A percentile compares a stretch with the other conserved stretches of the same genome.
These are phyloP conservation scores for Backusella sp. DNA, from an alignment of 192 early-diverging fungal species.

Conservation along the genomic window DNA sequence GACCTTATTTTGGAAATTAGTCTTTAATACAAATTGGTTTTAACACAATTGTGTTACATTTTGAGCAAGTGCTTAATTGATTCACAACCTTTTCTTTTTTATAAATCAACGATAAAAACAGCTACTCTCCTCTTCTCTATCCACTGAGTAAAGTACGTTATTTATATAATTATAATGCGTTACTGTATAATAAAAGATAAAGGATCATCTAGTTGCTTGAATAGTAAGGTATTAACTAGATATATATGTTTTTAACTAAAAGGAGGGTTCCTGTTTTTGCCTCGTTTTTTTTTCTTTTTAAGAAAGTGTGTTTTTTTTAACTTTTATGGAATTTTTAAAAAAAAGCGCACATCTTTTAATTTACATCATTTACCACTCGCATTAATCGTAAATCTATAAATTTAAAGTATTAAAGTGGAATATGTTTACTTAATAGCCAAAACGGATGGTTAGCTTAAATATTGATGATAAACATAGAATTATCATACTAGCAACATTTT, in stretches of 20 bases:
- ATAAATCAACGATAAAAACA: background rate
- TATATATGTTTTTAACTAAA: background rate
- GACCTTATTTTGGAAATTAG: background rate
- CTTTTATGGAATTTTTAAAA: background rate
- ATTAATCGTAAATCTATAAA: background rate
- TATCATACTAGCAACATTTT: background rate
- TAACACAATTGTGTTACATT: background rate
- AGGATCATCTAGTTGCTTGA: background rate
- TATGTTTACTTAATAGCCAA: background rate
- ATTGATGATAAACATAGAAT: background rate
- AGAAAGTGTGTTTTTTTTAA: background rate
- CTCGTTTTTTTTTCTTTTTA: slow-evolving; percentile 4
- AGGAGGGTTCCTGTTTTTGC: background rate
- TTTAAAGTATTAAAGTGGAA: background rate
- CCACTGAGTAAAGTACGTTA: background rate
- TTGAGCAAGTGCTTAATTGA: background rate
- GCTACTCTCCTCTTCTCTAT: background rate
- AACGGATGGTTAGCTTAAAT: background rate
- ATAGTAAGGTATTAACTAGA: background rate
- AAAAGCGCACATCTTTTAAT: background rate
- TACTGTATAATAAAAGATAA: background rate
- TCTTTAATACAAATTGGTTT: background rate
- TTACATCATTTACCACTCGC: background rate
- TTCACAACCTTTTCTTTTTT: background rate
- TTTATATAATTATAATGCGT: background rate